Base-by-base conservation (phyloP, 208 protist genomes). In the Spongospora subterranea region DNA sequence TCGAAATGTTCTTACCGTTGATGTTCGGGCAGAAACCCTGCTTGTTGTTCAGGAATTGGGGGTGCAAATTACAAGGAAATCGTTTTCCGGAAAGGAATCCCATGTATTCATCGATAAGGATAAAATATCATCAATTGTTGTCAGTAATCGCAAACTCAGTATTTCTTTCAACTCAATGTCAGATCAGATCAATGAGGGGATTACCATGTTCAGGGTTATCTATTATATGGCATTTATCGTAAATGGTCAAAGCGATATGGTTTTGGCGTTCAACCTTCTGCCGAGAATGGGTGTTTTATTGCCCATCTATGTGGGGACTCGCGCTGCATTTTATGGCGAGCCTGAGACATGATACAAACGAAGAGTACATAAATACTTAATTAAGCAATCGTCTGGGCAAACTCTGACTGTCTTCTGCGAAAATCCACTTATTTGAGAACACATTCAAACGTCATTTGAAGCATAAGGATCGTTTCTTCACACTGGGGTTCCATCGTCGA, bases 31-130 rank as follows among this genome's bases (percentile, higher is more conserved):
- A 82, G 71, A 82, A 43, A 40, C 71, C 17, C n/a, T 82, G 71
- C 71, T 82, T 43, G 71, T 82, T 35, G 71, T 82, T 17, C 71
- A 82, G 17, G 71, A 82, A 20, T n/a, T 82, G 6, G 71, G 71
- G 17, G 71, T 82, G 11, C 71, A 82, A 35, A 82, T 82, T 82
- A 82, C 71, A 39, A 6, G 71, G 71, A 82, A 82, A 82, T 45
- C 71, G 71, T 82, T 45, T 35, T 82, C 71, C 13, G 71, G 71
- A 35, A 82, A 82, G 71, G n/a, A 35, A 43, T 39, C 71, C 6
- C 71, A 82, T n/a, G 40, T 82, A 39, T 82, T 82, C 40, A 82
- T 82, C 35, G 71, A 82, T 43, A 82, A 82, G n/a, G 71, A 82
- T 82, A 82, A 82, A 43, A 82, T 82, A 6, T 39, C 71, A 35